A percentile compares a stretch with the other conserved stretches of the same genome.
Evolutionary conservation across 768 basidiomycete genomes (phyloP).

Genomic region (Epithele typhae): DNA sequence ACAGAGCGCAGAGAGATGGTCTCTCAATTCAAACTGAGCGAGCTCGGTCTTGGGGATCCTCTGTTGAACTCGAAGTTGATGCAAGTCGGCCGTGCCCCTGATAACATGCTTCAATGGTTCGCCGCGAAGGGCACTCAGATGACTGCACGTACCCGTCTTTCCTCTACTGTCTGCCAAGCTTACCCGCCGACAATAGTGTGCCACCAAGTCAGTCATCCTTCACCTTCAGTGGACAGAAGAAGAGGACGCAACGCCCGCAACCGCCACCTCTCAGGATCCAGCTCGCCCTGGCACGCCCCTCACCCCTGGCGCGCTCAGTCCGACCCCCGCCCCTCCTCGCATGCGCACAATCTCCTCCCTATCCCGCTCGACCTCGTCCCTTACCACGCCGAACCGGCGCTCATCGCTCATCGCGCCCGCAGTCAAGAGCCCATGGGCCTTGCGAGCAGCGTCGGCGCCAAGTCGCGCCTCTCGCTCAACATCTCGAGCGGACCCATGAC

Average conservation of each 20-base stretch:
- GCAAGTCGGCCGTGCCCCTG: slow-evolving; percentile 75
- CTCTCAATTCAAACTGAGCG: slow-evolving; percentile 83
- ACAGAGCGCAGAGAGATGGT: slow-evolving; percentile 79
- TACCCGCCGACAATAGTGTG: slow-evolving; percentile 48
- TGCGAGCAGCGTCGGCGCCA: slow-evolving; percentile 24
- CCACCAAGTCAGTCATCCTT: slow-evolving; percentile 81
- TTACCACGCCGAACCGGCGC: slow-evolving; percentile 40
- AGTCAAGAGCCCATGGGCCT: slow-evolving; percentile 30
- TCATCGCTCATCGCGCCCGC: slow-evolving; percentile 22
- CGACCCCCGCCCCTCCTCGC: slow-evolving; percentile 22
- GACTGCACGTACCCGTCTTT: slow-evolving; percentile 38
- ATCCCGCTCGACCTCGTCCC: slow-evolving; percentile 48
- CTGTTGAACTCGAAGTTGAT: slow-evolving; percentile 61
- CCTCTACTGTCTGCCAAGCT: background rate
- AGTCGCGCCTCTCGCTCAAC: slow-evolving; percentile 38
- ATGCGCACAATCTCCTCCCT: slow-evolving; percentile 47
- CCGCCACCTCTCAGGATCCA: slow-evolving; percentile 15
- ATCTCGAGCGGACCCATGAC: slow-evolving; percentile 42
- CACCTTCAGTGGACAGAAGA: slow-evolving; percentile 86
- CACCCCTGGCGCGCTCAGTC: slow-evolving; percentile 18
- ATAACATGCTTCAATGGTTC: slow-evolving; percentile 93
- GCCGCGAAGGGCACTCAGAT: slow-evolving; percentile 87
- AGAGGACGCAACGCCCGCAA: slow-evolving; percentile 26
- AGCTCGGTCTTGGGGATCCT: slow-evolving; percentile 67
- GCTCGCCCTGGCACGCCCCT: slow-evolving; percentile 17